Percentiles rank a stretch among this genome's conserved stretches.
Conservation (phyloP, 2,329 filamentous ascomycete species). For the Fusarium verrucosum region DNA sequence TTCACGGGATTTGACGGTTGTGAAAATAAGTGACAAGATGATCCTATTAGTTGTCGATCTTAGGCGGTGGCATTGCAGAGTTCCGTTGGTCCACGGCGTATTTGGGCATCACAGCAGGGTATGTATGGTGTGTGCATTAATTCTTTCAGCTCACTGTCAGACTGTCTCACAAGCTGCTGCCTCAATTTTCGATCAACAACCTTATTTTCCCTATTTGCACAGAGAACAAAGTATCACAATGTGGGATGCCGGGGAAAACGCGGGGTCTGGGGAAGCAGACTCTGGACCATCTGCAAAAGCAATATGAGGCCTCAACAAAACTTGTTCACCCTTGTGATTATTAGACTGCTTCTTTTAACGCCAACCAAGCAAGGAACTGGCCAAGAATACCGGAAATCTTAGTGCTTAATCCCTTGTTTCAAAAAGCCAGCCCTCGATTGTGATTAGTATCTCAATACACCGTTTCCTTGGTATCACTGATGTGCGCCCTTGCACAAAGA, state of each 20-base stretch:
- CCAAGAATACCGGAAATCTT: not conserved
- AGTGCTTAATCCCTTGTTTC: not conserved
- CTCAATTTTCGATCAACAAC: not conserved
- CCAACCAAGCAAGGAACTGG: not conserved
- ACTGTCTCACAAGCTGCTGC: not conserved
- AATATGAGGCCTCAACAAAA: conserved; percentile 1
- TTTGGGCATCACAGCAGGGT: not conserved
- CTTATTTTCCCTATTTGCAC: not conserved
- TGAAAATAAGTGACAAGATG: not conserved
- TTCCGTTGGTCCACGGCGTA: not conserved
- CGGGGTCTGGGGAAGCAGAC: conserved; percentile 29
- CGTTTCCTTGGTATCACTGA: not conserved
- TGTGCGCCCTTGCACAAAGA: not conserved
- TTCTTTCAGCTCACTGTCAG: not conserved
- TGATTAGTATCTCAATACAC: not conserved
- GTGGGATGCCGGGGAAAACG: conserved; percentile 5
- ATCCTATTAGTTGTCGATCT: not conserved
- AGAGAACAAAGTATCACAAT: not conserved
- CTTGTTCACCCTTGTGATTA: not conserved
- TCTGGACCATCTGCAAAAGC: conserved; percentile 1
- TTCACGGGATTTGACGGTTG: not conserved
- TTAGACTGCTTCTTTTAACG: not conserved
- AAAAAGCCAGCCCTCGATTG: not conserved
- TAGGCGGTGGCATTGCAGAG: not conserved
- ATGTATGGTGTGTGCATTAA: not conserved